These are phyloP conservation scores for Sporobolomyces phaffii DNA, from an alignment of 768 basidiomycete species.

Conservation along the genomic window DNA sequence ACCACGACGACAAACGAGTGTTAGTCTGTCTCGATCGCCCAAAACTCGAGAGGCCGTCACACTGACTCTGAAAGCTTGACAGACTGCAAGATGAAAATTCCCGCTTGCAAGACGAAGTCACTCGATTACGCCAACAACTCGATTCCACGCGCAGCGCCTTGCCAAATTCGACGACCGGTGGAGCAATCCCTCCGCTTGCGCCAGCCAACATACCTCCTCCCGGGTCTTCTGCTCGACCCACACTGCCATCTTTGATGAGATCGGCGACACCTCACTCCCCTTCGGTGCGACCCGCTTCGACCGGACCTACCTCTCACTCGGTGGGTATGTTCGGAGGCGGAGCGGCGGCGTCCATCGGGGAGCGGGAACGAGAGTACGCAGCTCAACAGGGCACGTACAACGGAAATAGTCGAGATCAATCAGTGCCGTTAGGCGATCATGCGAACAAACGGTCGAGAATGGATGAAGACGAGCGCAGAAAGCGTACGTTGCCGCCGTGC, in stretches of 20 bases:
- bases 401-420: constrained; percentile 10
- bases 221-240: background rate
- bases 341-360: background rate
- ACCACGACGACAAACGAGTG: constrained; percentile 55
- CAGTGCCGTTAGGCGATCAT: constrained; percentile 3
- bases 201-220: background rate
- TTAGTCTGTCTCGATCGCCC: constrained; percentile 10
- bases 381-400: background rate
- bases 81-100: constrained; percentile 36
- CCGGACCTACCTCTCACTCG: background rate
- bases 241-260: constrained; percentile 20
- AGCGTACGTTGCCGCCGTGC: constrained; percentile 4
- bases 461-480: constrained; percentile 24
- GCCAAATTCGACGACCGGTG: background rate
- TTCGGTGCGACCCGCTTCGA: constrained; percentile 3
- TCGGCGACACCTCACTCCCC: background rate
- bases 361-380: constrained; percentile 4
- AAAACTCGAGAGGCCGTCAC: no score
- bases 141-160: constrained; percentile 31
- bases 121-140: constrained; percentile 41
- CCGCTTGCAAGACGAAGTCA: constrained; percentile 39
- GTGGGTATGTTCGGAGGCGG: constrained; percentile 12
- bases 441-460: constrained; percentile 20
- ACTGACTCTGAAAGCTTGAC: no score
- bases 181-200: background rate